phyloP scores from a whole-genome alignment of 495 filamentous ascomycete species.

The Elasticomyces elasticus region DNA sequence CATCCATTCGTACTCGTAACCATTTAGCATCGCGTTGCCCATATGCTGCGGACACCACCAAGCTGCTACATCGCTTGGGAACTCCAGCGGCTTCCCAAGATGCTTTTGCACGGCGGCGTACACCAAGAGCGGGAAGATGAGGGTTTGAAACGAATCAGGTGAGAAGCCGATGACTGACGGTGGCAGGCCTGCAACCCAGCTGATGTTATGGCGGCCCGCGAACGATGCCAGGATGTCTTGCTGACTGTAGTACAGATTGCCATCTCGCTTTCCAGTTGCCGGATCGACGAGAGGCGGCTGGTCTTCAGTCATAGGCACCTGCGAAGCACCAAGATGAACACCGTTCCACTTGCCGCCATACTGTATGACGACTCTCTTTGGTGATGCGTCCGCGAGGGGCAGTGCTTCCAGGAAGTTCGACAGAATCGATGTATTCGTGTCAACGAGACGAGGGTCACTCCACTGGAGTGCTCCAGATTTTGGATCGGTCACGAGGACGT shows the following conservation, averaged over 20 bases:
- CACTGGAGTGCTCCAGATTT: constrained; percentile 7
- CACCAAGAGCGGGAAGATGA: constrained; percentile 36
- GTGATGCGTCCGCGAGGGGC: constrained; percentile 30
- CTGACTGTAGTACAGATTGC: constrained; percentile 42
- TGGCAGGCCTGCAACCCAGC: constrained; percentile 37
- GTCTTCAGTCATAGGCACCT: constrained; percentile 35
- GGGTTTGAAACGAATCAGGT: constrained; percentile 39
- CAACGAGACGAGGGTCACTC: constrained; percentile 5
- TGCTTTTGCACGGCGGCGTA: constrained; percentile 39
- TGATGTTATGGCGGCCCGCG: constrained; percentile 18
- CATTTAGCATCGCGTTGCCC: constrained; percentile 35
- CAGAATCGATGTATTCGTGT: constrained; percentile 34
- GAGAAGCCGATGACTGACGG: constrained; percentile 41
- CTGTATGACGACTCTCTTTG: constrained; percentile 41
- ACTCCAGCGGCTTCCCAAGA: constrained; percentile 32
- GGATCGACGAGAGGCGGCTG: constrained; percentile 33
- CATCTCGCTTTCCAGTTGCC: constrained; percentile 28
- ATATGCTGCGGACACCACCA: constrained; percentile 36
- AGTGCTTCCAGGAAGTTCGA: constrained; percentile 39
- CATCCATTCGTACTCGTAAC: constrained; percentile 42
- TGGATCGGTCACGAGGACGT: constrained; percentile 35
- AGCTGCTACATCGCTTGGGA: constrained; percentile 32
- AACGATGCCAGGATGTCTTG: constrained; percentile 37
- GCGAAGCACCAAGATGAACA: constrained; percentile 39
- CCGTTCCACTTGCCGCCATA: constrained; percentile 17